Evolutionary conservation across 140 eudicot genomes (phyloP), one percentile per base, ranked within the genome.

Genomic region (Flaveria floridana): DNA sequence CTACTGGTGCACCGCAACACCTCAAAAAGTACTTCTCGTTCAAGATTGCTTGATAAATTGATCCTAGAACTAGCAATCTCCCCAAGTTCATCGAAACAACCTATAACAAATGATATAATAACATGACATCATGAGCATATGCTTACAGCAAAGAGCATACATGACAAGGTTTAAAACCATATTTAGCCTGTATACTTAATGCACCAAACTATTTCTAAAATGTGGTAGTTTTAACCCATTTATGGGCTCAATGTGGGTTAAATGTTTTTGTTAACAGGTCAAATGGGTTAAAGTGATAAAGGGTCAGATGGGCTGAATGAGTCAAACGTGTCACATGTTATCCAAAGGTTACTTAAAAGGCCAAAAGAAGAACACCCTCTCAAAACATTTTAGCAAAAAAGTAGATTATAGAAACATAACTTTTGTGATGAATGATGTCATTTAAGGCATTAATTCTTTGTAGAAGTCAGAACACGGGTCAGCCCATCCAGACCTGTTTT

Each of bases 11-110:
- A 94, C 14, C 79, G 81, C 23, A 90, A 86, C 39, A 94, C 80
- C 78, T 87, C 97, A n/a, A 77, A 80, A 11, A 94, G 88, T 75
- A 88, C 76, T 72, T 85, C 87, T 25, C 70, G 84, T 69, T 90
- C 89, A 65, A 82, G 76, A 63, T 84, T 76, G 28, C 34, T 68
- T 19, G 87, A 84, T 51, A 80, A 75, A 52, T 82, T 76, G 44
- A 81, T 79, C 58, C 85, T 89, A 66, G 86, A 75, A 82, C 70
- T 80, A 66, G 84, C 72, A 78, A 76, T 19, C 62, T 81, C 85
- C 21, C 81, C 86, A 61, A 80, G 75, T 61, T 85, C 91, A 75
- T 86, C 90, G 41, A 82, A 82, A 80, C 87, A 82, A 68, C 96
- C 99, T 94, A 73, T 2, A 73, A 21, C 61, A 78, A 70, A 79